These are phyloP conservation scores for Flaveria floridana DNA, from an alignment of 140 eudicot genomes.

Conservation along the genomic window DNA sequence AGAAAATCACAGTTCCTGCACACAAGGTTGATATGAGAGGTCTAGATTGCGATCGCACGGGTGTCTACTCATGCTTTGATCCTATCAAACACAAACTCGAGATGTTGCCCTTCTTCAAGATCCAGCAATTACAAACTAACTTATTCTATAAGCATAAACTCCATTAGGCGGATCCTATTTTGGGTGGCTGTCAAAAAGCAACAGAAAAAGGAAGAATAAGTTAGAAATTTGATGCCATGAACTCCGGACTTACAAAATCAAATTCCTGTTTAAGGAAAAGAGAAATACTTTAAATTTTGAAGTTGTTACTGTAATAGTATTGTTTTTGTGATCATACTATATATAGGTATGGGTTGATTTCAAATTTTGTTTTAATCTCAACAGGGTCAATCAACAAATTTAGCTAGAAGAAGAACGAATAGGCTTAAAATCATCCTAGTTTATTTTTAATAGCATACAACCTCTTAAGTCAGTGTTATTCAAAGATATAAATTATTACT, in stretches of 20 bases:
- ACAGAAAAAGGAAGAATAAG: neutral
- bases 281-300: neutral
- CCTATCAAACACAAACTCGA: neutral
- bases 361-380: neutral
- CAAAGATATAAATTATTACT: neutral
- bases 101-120: slow-evolving; percentile 8
- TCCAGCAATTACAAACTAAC: slow-evolving; percentile 16
- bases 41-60: neutral
- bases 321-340: no score
- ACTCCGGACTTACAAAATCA: neutral
- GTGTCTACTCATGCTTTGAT: neutral
- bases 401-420: neutral
- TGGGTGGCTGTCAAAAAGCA: slow-evolving; percentile 28
- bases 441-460: neutral
- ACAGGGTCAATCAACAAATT: neutral
- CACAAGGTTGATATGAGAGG: slow-evolving; percentile 11
- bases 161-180: slow-evolving; percentile 30
- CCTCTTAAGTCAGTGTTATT: neutral
- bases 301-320: neutral
- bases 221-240: neutral
- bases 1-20: slow-evolving; percentile 15
- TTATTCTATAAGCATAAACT: slow-evolving; percentile 27
- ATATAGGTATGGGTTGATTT: neutral
- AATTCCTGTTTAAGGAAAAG: neutral
- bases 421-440: neutral